A percentile compares a stretch with the other conserved stretches of the same genome.
These are phyloP conservation scores for Lactarius vividus DNA, from an alignment of 768 basidiomycete genomes.

Conservation along the genomic window DNA sequence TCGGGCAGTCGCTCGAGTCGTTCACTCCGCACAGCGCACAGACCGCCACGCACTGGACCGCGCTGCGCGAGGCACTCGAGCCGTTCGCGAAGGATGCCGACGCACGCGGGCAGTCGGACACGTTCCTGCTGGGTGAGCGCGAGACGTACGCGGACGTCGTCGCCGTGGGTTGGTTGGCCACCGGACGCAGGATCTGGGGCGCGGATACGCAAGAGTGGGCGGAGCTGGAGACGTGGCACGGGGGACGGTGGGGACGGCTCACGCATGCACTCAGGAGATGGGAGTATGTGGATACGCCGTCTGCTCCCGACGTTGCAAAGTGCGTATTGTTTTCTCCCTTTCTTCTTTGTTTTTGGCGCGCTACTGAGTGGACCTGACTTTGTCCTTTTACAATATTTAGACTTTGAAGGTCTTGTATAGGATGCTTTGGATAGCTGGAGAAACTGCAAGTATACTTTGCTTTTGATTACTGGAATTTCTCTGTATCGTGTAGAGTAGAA, in stretches of 20 bases:
- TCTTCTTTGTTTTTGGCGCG: background rate
- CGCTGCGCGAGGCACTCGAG: conserved; percentile 36
- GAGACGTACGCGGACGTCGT: conserved; percentile 44
- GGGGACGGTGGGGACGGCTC: conserved; percentile 34
- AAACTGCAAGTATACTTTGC: background rate
- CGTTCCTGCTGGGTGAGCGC: conserved; percentile 37
- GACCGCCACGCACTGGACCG: conserved; percentile 38
- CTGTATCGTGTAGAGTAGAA: background rate
- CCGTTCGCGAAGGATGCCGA: conserved; percentile 26
- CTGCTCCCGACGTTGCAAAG: background rate
- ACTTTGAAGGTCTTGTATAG: conserved; percentile 1
- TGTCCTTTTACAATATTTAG: background rate
- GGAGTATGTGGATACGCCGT: conserved; percentile 18
- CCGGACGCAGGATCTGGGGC: conserved; percentile 36
- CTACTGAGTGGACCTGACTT: background rate
- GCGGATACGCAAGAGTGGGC: conserved; percentile 44
- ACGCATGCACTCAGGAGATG: conserved; percentile 12
- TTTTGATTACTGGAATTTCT: conserved; percentile 4
- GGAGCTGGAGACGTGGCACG: conserved; percentile 39
- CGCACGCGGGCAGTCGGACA: conserved; percentile 18
- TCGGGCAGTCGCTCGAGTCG: conserved; percentile 41
- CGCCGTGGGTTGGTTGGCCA: conserved; percentile 35
- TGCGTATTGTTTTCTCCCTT: background rate
- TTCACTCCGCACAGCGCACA: conserved; percentile 34
- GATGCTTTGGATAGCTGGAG: background rate